Evolutionary conservation across 148 eudicot genomes (phyloP).

Genomic region (Camellia japonica): DNA sequence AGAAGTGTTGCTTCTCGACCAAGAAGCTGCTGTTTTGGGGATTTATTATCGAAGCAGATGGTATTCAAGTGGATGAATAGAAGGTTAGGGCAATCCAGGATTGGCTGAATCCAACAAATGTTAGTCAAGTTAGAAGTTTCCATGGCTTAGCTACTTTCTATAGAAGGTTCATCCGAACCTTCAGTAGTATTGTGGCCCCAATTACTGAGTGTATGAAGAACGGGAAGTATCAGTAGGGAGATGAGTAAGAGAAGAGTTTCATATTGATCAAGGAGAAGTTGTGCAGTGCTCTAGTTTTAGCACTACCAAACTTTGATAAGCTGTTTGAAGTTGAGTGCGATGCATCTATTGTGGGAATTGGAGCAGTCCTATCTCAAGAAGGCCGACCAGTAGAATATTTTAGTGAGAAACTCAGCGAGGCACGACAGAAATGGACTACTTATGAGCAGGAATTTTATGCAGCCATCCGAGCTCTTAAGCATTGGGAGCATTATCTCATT

Average conservation of each 20-base stretch:
- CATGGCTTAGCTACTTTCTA: neutral
- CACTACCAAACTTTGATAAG: neutral
- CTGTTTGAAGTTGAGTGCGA: neutral
- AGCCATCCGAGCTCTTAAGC: neutral
- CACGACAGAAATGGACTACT: neutral
- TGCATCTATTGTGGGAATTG: neutral
- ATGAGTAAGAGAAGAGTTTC: neutral
- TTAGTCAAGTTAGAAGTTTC: neutral
- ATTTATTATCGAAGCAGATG: neutral
- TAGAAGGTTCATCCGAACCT: neutral
- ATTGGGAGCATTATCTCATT: neutral
- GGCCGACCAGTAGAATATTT: neutral
- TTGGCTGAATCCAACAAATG: slow-evolving; percentile 2
- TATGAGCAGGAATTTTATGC: neutral
- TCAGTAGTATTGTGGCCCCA: neutral
- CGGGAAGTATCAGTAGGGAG: neutral
- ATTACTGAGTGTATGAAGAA: neutral
- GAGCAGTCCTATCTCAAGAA: neutral
- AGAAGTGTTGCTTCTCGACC: neutral
- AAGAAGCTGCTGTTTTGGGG: neutral
- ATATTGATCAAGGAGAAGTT: neutral
- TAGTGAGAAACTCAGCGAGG: neutral
- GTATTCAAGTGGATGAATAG: neutral
- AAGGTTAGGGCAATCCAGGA: neutral
- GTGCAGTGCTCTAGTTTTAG: neutral